These are phyloP conservation scores for Mycothermus thermophilus DNA, from an alignment of 495 filamentous ascomycete species.

Conservation along the genomic window DNA sequence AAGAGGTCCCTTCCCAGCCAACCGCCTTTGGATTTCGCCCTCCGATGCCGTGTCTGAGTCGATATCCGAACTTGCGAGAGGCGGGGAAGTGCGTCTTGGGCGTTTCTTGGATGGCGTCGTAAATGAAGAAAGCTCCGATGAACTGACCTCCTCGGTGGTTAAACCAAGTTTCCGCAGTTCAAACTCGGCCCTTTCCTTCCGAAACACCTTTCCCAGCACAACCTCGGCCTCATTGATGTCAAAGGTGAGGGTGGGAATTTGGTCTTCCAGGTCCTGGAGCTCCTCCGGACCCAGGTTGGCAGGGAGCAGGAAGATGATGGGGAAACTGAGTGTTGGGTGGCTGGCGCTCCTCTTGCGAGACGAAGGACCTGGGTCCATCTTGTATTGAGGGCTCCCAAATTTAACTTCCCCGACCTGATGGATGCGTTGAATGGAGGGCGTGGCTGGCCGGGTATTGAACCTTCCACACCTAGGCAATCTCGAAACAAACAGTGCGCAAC, in stretches of 20 bases:
- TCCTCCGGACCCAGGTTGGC: slow-evolving; percentile 51
- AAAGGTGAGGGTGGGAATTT: slow-evolving; percentile 52
- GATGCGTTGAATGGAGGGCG: neutral
- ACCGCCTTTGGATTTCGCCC: slow-evolving; percentile 5
- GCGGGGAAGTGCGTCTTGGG: slow-evolving; percentile 15
- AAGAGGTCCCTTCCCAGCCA: neutral
- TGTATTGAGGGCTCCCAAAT: no score
- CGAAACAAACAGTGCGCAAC: no score
- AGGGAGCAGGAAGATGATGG: slow-evolving; percentile 60
- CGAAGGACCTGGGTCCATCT: neutral
- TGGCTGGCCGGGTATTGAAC: no score
- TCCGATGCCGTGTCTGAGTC: slow-evolving; percentile 30
- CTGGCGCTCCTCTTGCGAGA: neutral
- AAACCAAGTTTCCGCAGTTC: slow-evolving; percentile 55
- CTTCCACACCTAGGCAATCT: no score
- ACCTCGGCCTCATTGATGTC: slow-evolving; percentile 59
- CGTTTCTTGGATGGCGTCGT: slow-evolving; percentile 21
- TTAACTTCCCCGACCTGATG: no score
- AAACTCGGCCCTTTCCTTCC: slow-evolving; percentile 55
- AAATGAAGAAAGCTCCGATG: neutral
- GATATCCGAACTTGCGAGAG: slow-evolving; percentile 10
- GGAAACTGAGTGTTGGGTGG: slow-evolving; percentile 32
- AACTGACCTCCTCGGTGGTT: slow-evolving; percentile 45
- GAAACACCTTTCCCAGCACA: slow-evolving; percentile 56
- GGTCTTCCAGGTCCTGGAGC: slow-evolving; percentile 47